Evolutionary conservation across 768 basidiomycete species (phyloP).

Genomic region (Auriscalpium orientale): DNA sequence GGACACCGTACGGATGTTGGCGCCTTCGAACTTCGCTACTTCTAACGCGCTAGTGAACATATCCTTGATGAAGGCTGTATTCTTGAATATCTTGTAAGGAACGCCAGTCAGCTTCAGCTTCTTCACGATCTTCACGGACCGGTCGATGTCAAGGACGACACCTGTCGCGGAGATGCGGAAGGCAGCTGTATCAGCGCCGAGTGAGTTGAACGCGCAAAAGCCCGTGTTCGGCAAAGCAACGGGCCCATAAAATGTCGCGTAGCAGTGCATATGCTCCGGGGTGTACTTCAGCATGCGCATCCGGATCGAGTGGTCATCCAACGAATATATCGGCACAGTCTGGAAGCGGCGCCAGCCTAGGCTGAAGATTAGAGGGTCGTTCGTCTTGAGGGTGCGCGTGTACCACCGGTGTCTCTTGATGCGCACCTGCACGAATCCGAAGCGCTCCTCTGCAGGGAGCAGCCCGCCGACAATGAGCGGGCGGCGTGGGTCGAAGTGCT

Average conservation of each 20-base stretch:
- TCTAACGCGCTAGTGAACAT: conserved; percentile 94
- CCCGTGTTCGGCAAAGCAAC: conserved; percentile 89
- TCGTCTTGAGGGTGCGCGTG: conserved; percentile 85
- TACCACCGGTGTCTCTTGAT: conserved; percentile 97
- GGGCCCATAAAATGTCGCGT: conserved; percentile 95
- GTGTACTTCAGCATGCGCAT: conserved; percentile 99
- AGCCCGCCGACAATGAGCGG: conserved; percentile 92
- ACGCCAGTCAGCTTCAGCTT: conserved; percentile 94
- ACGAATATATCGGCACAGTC: conserved; percentile 86
- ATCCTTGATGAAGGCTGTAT: conserved; percentile 95
- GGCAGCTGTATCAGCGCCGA: conserved; percentile 55
- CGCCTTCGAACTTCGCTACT: conserved; percentile 98
- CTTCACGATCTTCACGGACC: conserved; percentile 92
- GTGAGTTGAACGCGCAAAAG: conserved; percentile 93
- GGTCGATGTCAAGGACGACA: conserved; percentile 89
- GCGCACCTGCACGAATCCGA: conserved; percentile 90
- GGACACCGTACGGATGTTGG: conserved; percentile 91
- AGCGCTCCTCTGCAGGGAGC: conserved; percentile 81
- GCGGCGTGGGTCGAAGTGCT: conserved; percentile 86
- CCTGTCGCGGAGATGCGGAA: conserved; percentile 93
- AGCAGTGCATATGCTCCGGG: conserved; percentile 99
- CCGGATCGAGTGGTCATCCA: conserved; percentile 96
- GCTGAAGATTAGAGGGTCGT: conserved; percentile 93
- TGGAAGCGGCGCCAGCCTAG: conserved; percentile 99
- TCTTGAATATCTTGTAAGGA: conserved; percentile 98